Base-by-base conservation (phyloP, 345 rosid species). In the Eutrema japonicum region DNA sequence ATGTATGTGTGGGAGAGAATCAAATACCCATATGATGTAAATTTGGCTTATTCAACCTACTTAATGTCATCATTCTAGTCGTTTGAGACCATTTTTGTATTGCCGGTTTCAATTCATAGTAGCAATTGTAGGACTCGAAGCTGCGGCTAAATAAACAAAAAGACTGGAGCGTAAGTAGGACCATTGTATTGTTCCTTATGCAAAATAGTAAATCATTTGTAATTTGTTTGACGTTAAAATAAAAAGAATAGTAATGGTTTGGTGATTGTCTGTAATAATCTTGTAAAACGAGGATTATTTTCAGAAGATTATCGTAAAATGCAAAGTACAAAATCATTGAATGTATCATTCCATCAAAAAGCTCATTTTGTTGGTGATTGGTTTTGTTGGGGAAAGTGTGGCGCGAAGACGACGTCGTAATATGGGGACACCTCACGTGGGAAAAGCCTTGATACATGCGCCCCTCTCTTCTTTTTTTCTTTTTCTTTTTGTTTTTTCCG, bases 371-470 rank as follows among this genome's bases (percentile, higher is more conserved):
- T n/a, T n/a, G n/a, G n/a, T n/a, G n/a, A n/a, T n/a, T n/a, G n/a
- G n/a, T n/a, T n/a, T 59, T 10, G 42, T 68, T 75, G 70, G 64
- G 74, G 74, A 37, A 54, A 52, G 63, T 75, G 73, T 50, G n/a
- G 35, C 64, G 64, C 29, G 37, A 60, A 68, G 14, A 68, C 70
- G 70, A 52, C 79, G 74, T 62, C 70, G 79, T 75, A 7, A 7
- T 43, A 3, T 4, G 54, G 32, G 36, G 26, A 59, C 63, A 75
- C 7, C 36, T 45, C 74, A 76, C 79, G 70, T 76, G 70, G 51
- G 48, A 52, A 75, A 76, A 69, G 70, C 74, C 59, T 69, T 59
- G 70, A 53, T 69, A 62, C 50, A 60, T 62, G 75, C 65, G 45
- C 65, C 59, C 55, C 48, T 1, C 62, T 52, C 60, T 59, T 18